Conservation (phyloP, 1,284 basidiomycete genomes). For the Entoloma clypeatum region DNA sequence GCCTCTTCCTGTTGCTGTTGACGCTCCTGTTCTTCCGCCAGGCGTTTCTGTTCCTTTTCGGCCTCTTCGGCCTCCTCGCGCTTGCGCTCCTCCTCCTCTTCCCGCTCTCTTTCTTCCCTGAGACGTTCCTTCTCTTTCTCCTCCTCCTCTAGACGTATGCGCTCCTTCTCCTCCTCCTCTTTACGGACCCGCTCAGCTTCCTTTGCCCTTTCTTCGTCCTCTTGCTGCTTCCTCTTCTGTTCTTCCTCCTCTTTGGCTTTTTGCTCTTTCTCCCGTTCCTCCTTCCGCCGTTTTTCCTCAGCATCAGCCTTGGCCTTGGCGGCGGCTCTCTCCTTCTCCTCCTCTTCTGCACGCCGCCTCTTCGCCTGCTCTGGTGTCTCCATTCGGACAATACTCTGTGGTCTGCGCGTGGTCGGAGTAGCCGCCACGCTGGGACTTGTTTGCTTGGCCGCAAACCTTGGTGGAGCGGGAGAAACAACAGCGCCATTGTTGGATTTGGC, state of each 20-base stretch:
- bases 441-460: constrained; percentile 31
- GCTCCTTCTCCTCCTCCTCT: constrained; percentile 45
- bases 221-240: constrained; percentile 33
- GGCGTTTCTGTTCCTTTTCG: constrained; percentile 18
- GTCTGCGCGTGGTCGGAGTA: constrained; percentile 33
- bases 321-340: constrained; percentile 36
- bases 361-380: constrained; percentile 56
- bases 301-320: constrained; percentile 34
- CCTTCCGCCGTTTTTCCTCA: constrained; percentile 35
- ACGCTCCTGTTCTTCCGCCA: constrained; percentile 38
- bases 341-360: constrained; percentile 51
- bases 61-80: constrained; percentile 36
- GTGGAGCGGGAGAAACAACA: constrained; percentile 41
- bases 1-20: constrained; percentile 14
- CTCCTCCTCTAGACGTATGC: constrained; percentile 30
- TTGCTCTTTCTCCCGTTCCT: constrained; percentile 39
- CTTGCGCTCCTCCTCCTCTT: constrained; percentile 28
- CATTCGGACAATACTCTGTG: constrained; percentile 46
- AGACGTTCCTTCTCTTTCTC: constrained; percentile 34
- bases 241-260: constrained; percentile 43
- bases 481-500: constrained; percentile 43
- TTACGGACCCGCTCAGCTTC: constrained; percentile 32
- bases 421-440: constrained; percentile 30
- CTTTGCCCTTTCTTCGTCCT: constrained; percentile 37
- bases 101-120: constrained; percentile 31